A percentile compares a stretch with the other conserved stretches of the same genome.
Evolutionary conservation across 2,329 filamentous ascomycete genomes (phyloP).

Genomic region (Fusarium humuli): DNA sequence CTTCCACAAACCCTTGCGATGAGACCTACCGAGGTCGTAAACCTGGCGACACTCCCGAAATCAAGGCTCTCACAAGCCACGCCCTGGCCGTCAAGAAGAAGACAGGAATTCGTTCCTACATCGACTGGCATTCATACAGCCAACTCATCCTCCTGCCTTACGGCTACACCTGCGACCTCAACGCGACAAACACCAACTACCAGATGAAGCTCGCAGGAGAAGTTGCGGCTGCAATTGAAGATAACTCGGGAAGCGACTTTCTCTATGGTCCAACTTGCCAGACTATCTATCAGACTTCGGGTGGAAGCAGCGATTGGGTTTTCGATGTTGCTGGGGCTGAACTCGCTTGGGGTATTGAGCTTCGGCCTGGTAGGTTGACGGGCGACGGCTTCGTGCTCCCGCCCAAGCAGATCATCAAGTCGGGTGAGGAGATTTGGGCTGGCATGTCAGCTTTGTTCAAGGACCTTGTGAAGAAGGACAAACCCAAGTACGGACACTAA

Average conservation of each 20-base stretch:
- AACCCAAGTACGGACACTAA: neutral
- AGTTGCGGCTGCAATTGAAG: conserved; percentile 62
- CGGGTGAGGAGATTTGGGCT: conserved; percentile 57
- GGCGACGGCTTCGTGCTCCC: conserved; percentile 33
- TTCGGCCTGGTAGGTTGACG: conserved; percentile 50
- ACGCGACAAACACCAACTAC: conserved; percentile 59
- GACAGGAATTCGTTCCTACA: conserved; percentile 67
- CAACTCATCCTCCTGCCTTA: conserved; percentile 69
- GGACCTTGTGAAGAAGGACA: neutral
- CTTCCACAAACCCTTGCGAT: conserved; percentile 63
- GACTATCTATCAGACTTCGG: conserved; percentile 70
- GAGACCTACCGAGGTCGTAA: conserved; percentile 60
- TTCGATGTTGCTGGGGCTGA: conserved; percentile 57
- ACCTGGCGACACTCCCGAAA: conserved; percentile 63
- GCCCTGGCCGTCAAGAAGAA: conserved; percentile 50
- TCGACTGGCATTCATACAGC: conserved; percentile 74
- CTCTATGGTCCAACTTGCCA: conserved; percentile 65
- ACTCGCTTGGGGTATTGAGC: conserved; percentile 56
- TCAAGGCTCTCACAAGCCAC: conserved; percentile 56
- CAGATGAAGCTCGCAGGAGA: conserved; percentile 62
- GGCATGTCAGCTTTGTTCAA: conserved; percentile 55
- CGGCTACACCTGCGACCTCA: conserved; percentile 67
- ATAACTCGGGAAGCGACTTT: conserved; percentile 55
- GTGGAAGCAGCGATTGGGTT: conserved; percentile 60
- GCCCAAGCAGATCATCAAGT: conserved; percentile 54